Base-by-base conservation (phyloP, 805 yeast genomes). In the Myxozyma lipomycoides region DNA sequence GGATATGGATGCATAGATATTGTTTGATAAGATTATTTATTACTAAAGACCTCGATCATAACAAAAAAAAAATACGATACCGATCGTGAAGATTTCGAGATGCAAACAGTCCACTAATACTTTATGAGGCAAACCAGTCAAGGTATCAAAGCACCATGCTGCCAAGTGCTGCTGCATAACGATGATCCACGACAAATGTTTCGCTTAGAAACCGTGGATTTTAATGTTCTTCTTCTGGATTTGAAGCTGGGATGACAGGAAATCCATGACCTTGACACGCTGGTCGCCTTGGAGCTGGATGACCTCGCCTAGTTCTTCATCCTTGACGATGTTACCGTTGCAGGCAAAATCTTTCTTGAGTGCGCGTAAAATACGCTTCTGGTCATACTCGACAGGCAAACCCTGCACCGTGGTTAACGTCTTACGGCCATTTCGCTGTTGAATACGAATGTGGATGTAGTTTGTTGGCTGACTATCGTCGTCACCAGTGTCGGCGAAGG, bases 401-500 rank as follows among this genome's bases (percentile, higher is more conserved):
- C 98, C 98, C 76, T 93, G 98, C 57, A 91, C 98, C 38, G 98
- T 91, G 61, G 98, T 91, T 70, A 91, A 81, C 59, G 98, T 91
- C 76, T 91, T 91, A 77, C 98, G 90, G 70, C 98, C 98, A 77
- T 93, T 91, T 79, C 98, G 91, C 78, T 91, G 98, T 76, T 91
- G 98, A 71, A 95, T 91, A 79, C 98, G 95, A 72, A 91, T 73
- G 45, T 61, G 98, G 73, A 91, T 87, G 76, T 90, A 88, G 78
- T 87, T 89, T 54, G 95, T 82, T 68, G 95, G 86, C 75, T 91
- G 91, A 64, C 95, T 65, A 73, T 91, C 96, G 76, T 93, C 95
- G 81, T 91, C 98, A 78, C 97, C 98, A 75, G 97, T 90, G 74
- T 91, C 98, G 83, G 98, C 97, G 83, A 91, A 91, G 59, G 98